Conservation (phyloP, 1,139 yeast species). For the Debaryomyces subglobosus region DNA sequence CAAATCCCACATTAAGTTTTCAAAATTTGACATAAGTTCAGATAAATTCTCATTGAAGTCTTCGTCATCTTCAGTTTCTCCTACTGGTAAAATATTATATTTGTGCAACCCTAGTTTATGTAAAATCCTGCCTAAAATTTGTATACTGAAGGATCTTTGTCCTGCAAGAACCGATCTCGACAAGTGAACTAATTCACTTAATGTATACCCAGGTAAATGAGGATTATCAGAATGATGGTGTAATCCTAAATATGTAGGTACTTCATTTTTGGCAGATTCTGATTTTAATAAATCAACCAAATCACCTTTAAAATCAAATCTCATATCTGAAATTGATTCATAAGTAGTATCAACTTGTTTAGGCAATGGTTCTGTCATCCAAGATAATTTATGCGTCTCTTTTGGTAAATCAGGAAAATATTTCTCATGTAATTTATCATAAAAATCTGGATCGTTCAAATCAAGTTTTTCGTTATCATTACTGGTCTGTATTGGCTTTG, state of each 20-base stretch:
- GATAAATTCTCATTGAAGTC: conserved; percentile 40
- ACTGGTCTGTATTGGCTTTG: conserved; percentile 44
- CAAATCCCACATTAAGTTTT: conserved; percentile 74
- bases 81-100: conserved; percentile 53
- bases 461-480: conserved; percentile 47
- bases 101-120: conserved; percentile 75
- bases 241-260: conserved; percentile 67
- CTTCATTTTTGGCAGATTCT: conserved; percentile 35
- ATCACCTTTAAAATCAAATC: conserved; percentile 89
- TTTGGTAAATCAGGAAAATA: conserved; percentile 88
- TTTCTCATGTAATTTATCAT: conserved; percentile 76
- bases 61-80: conserved; percentile 33
- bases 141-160: conserved; percentile 85
- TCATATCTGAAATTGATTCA: conserved; percentile 65
- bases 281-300: conserved; percentile 57
- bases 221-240: conserved; percentile 94
- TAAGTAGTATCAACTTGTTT: conserved; percentile 49
- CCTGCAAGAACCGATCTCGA: conserved; percentile 80
- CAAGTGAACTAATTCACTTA: conserved; percentile 78
- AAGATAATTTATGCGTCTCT: conserved; percentile 79
- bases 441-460: conserved; percentile 74
- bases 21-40: conserved; percentile 51
- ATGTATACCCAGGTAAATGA: conserved; percentile 87
- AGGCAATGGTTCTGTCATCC: conserved; percentile 80
- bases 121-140: conserved; percentile 82